Evolutionary conservation across 805 yeast species (phyloP), one percentile per base, ranked within the genome.

Genomic region (Nakazawaea wickerhamii): DNA sequence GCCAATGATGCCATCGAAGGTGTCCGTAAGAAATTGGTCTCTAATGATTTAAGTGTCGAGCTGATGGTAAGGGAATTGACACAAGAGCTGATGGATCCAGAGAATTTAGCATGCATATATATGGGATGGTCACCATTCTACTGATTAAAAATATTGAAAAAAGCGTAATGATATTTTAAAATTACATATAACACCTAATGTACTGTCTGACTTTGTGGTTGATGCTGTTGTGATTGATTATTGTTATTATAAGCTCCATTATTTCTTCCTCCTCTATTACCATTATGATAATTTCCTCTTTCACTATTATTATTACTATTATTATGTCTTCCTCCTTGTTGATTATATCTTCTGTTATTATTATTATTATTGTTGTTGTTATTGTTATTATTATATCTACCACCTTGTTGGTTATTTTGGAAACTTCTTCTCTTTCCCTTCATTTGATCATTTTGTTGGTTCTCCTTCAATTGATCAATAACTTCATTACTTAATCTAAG

Each of bases 41-140:
- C 84, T 0, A 71, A 71, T 27, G 84, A 81, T 0, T 65, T 93
- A 38, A 87, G 89, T 55, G 76, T 77, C 6, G 96, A 89, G 52
- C 95, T 97, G 0, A 77, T 78, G 0, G 91, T 91, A 2, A 73
- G 91, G 43, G 93, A 85, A 54, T 64, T 91, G 48, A 78, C 90
- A 5, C 78, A 77, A 34, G 84, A 84, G 45, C 96, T 99, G 0
- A 70, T 80, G 0, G 81, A 78, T 54, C 67, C 71, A 4, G 62
- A 68, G 4, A 87, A 88, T 50, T 63, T 93, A 37, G 83, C 93
- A 0, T 59, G 81, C 20, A 77, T 93, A 4, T 93, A 79, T 57
- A 70, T 78, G 55, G 97, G 97, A 2, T 84, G 95, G 96, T 70
- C 84, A 31, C 89, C 93, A 17, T 85, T 83, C 53, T 78, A 74